These are phyloP conservation scores for Candida schatavii DNA, from an alignment of 805 yeast genomes.

Conservation along the genomic window DNA sequence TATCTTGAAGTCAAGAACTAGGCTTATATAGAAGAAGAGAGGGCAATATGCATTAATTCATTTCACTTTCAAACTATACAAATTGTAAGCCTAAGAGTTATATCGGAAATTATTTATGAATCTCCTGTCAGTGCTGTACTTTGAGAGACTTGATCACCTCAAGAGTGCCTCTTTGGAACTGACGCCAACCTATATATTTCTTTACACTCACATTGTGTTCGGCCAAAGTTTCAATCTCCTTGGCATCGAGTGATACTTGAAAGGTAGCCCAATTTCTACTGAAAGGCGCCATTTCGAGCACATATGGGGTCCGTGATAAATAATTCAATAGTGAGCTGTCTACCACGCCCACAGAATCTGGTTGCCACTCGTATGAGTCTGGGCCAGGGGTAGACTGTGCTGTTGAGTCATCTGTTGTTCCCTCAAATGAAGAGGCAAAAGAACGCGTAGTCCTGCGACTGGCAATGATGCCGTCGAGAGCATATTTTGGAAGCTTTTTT, in stretches of 20 bases:
- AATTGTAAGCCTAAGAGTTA: too few relatives aligned
- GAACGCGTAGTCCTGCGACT: conserved; percentile 17
- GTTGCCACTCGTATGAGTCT: conserved; percentile 9
- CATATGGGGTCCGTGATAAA: conserved; percentile 22
- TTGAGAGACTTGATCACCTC: conserved; percentile 13
- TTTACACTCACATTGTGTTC: conserved; percentile 21
- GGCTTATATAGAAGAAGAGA: conserved; percentile 26
- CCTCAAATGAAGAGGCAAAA: conserved; percentile 6
- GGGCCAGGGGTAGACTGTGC: not conserved
- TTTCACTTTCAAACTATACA: not conserved
- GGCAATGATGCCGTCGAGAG: conserved; percentile 18
- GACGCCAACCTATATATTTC: conserved; percentile 31
- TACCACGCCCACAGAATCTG: conserved; percentile 28
- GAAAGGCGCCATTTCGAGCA: conserved; percentile 31
- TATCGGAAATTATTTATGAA: too few relatives aligned
- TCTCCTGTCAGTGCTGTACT: not conserved
- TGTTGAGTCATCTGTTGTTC: conserved; percentile 1
- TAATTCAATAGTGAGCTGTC: conserved; percentile 31
- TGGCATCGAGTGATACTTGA: conserved; percentile 23
- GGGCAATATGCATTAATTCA: not conserved
- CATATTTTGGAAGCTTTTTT: conserved; percentile 28
- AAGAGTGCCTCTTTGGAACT: conserved; percentile 23
- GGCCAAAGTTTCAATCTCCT: conserved; percentile 16
- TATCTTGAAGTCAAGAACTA: conserved; percentile 49
- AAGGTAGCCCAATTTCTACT: conserved; percentile 32